Evolutionary conservation across 1,139 yeast genomes (phyloP).

Genomic region (Diutina mesorugosa): DNA sequence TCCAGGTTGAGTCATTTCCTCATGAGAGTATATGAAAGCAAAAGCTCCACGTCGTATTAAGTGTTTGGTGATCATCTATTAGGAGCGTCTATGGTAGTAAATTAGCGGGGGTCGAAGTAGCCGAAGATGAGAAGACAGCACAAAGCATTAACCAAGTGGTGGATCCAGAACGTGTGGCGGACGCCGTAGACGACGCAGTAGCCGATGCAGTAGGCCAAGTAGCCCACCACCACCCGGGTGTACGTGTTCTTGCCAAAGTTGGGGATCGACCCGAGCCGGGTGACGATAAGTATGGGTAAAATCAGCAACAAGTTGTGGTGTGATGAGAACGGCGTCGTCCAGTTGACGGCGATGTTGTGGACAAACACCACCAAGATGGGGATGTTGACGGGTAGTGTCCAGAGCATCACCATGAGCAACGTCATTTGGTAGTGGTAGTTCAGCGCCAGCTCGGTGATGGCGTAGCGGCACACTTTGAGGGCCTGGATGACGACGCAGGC

Average conservation of each 20-base stretch:
- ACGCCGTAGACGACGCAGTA: constrained; percentile 55
- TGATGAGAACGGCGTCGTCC: constrained; percentile 68
- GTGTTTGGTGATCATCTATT: background rate
- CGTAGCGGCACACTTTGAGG: constrained; percentile 16
- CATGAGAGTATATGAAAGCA: too few species aligned
- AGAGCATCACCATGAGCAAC: constrained; percentile 24
- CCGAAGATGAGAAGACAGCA: constrained; percentile 15
- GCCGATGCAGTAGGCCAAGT: constrained; percentile 27
- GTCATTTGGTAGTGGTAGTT: constrained; percentile 39
- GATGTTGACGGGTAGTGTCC: constrained; percentile 56
- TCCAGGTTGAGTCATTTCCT: too few species aligned
- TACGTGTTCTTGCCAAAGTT: constrained; percentile 1
- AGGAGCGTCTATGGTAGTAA: background rate
- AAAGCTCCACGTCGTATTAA: too few species aligned
- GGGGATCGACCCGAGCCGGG: background rate
- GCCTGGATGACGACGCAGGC: constrained; percentile 44
- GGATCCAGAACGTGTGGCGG: constrained; percentile 59
- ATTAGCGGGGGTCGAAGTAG: background rate
- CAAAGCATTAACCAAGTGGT: constrained; percentile 47
- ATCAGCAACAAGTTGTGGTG: constrained; percentile 64
- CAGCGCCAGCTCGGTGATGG: background rate
- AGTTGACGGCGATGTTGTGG: constrained; percentile 53
- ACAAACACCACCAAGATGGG: constrained; percentile 61
- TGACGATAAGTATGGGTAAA: constrained; percentile 42
- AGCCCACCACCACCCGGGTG: constrained; percentile 5